Conservation (phyloP, 2,329 filamentous ascomycete genomes). For the Arthrobotrys conoides region DNA sequence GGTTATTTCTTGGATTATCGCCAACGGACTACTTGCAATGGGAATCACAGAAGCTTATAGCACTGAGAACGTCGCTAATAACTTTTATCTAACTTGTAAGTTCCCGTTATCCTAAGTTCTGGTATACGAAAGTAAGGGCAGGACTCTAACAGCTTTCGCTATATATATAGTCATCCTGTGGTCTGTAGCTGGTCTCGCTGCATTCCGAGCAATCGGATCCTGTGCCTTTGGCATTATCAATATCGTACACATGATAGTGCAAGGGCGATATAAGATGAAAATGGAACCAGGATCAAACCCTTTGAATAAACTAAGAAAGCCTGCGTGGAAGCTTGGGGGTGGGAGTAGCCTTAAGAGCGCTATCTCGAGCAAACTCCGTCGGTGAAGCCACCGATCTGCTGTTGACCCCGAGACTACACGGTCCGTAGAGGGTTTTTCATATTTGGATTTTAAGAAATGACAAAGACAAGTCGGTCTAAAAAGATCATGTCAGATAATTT, state of each 20-base stretch:
- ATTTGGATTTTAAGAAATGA: background rate
- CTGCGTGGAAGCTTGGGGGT: conserved; percentile 51
- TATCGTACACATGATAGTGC: conserved; percentile 84
- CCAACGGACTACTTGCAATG: conserved; percentile 95
- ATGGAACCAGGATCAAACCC: conserved; percentile 57
- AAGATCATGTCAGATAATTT: background rate
- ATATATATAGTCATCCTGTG: conserved; percentile 87
- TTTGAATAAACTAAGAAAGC: conserved; percentile 36
- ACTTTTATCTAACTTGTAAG: conserved; percentile 83
- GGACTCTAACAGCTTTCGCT: conserved; percentile 7
- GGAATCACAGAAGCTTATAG: conserved; percentile 88
- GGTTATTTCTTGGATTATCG: conserved; percentile 93
- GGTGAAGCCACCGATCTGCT: background rate
- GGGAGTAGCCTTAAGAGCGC: conserved; percentile 57
- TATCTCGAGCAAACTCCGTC: conserved; percentile 57
- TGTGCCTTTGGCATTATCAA: conserved; percentile 88
- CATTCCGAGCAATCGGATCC: conserved; percentile 88
- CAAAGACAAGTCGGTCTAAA: background rate
- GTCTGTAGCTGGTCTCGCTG: conserved; percentile 85
- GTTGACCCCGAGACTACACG: background rate
- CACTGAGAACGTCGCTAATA: conserved; percentile 78
- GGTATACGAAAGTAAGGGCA: background rate
- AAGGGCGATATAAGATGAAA: conserved; percentile 79
- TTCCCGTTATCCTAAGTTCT: background rate
- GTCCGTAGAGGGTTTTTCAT: background rate